Conservation (phyloP, 768 basidiomycete genomes). For the Mycena vulgaris region DNA sequence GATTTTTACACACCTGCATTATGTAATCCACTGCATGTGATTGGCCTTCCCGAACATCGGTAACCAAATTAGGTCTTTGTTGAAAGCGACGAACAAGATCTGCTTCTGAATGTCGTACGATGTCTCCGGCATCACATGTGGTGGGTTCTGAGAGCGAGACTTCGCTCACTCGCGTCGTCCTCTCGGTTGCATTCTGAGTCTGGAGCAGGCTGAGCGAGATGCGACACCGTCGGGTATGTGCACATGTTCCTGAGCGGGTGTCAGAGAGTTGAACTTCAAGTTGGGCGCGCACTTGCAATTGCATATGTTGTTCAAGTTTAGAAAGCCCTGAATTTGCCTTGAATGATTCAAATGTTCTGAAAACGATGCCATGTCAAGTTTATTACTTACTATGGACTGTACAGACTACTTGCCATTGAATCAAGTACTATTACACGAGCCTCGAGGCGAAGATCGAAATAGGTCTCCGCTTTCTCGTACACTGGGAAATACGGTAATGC, state of each 20-base stretch:
- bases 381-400: background rate
- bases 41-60: no score
- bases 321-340: background rate
- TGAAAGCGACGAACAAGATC: no score
- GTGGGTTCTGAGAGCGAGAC: no score
- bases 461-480: background rate
- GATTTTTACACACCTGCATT: constrained; percentile 17
- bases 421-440: constrained; percentile 4
- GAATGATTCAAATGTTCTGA: no score
- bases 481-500: constrained; percentile 2
- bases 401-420: background rate
- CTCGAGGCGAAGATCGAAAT: background rate
- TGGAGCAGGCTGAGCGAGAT: background rate
- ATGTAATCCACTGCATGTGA: no score
- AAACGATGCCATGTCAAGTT: constrained; percentile 4
- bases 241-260: background rate
- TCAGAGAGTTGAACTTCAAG: background rate
- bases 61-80: no score
- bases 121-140: no score
- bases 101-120: no score
- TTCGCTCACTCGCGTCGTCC: no score
- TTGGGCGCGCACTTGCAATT: no score
- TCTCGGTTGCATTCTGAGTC: no score
- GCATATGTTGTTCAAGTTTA: background rate
- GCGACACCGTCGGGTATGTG: background rate